These are phyloP conservation scores for Mycena galericulata DNA, from an alignment of 768 basidiomycete species.

Conservation along the genomic window DNA sequence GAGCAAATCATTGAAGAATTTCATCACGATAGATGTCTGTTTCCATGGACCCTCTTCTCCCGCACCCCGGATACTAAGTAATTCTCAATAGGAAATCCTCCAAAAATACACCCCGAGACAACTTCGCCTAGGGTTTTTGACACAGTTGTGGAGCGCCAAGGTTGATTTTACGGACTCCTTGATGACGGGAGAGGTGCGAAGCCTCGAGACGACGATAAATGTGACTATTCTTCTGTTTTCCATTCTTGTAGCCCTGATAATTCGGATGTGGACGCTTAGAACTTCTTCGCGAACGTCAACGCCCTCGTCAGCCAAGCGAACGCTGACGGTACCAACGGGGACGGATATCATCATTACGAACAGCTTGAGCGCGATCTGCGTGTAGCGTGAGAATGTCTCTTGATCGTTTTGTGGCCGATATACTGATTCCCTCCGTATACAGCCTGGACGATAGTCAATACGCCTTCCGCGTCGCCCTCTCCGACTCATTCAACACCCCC, in stretches of 20 bases:
- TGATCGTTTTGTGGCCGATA: conserved; percentile 3
- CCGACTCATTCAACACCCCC: conserved; percentile 98
- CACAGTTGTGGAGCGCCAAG: conserved; percentile 91
- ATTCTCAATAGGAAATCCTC: conserved; percentile 78
- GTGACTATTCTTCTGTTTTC: conserved; percentile 57
- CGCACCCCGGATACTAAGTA: conserved; percentile 18
- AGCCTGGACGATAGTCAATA: conserved; percentile 83
- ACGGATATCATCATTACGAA: conserved; percentile 76
- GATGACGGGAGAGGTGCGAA: conserved; percentile 91
- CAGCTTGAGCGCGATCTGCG: conserved; percentile 76
- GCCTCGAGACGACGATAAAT: conserved; percentile 86
- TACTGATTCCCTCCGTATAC: conserved; percentile 24
- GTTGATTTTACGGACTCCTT: conserved; percentile 94
- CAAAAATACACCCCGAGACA: conserved; percentile 87
- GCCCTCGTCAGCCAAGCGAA: conserved; percentile 75
- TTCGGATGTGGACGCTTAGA: conserved; percentile 59
- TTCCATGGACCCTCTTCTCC: conserved; percentile 41
- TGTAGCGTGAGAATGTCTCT: conserved; percentile 59
- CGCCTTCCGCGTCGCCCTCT: conserved; percentile 87
- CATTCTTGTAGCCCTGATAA: conserved; percentile 21
- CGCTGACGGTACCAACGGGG: conserved; percentile 60
- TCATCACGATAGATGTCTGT: conserved; percentile 91
- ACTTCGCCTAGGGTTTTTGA: conserved; percentile 90
- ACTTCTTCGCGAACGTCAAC: conserved; percentile 92
- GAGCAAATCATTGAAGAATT: conserved; percentile 99